phyloP scores from a whole-genome alignment of 768 basidiomycete species.

The Lenzites betulinus region DNA sequence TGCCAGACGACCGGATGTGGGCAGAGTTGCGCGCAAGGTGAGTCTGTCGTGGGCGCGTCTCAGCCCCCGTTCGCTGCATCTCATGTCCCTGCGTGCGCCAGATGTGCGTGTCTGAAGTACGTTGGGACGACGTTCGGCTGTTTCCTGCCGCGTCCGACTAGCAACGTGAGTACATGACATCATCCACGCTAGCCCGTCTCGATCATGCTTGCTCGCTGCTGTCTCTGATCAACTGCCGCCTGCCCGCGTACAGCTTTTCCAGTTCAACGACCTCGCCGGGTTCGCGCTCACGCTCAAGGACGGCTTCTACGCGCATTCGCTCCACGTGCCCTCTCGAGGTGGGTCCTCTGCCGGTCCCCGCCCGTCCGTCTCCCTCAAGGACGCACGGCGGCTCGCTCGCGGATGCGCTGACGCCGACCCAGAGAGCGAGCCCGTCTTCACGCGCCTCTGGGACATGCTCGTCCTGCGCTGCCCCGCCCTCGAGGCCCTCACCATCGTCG shows the following conservation, averaged over 20 bases:
- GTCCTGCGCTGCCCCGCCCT: conserved; percentile 63
- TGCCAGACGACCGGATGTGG: conserved; percentile 77
- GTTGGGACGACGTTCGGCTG: conserved; percentile 65
- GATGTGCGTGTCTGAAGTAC: conserved; percentile 66
- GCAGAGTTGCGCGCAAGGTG: conserved; percentile 69
- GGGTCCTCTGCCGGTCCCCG: conserved; percentile 21
- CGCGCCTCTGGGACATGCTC: conserved; percentile 72
- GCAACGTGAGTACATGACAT: conserved; percentile 52
- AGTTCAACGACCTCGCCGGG: conserved; percentile 61
- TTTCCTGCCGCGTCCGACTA: conserved; percentile 55
- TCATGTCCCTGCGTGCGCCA: too few relatives aligned
- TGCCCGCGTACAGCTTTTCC: conserved; percentile 54
- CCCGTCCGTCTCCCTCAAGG: conserved; percentile 1
- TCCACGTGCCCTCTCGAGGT: conserved; percentile 61
- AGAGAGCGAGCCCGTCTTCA: conserved; percentile 55
- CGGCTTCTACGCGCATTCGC: conserved; percentile 64
- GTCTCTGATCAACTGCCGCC: neutral
- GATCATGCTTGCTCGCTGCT: too few relatives aligned
- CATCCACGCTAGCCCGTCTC: too few relatives aligned
- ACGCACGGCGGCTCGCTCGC: neutral
- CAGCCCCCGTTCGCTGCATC: neutral
- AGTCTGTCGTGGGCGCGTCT: conserved; percentile 22
- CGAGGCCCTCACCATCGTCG: conserved; percentile 61
- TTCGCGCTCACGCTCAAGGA: conserved; percentile 63
- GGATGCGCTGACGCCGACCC: conserved; percentile 11